Base-by-base conservation (phyloP, 2,329 filamentous ascomycete species). In the Calonectria hongkongensis region DNA sequence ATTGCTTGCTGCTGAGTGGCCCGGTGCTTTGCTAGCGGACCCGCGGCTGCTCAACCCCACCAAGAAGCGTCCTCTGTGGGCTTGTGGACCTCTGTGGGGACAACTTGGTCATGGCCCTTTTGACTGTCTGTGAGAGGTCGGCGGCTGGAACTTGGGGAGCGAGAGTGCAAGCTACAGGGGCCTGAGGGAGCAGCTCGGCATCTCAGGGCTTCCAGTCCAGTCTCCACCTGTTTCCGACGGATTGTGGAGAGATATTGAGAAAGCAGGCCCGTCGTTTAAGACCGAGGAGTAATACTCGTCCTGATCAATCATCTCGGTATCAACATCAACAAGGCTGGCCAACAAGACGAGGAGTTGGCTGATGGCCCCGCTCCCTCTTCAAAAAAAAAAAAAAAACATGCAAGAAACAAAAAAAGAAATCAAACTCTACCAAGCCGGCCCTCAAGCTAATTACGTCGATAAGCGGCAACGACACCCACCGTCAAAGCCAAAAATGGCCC, bases 61-160 rank as follows among this genome's bases (percentile, higher is more conserved):
- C 21, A 47, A 68, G 60, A 69, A 67, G 68, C 70, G 71, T 66
- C 56, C 56, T 66, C 21, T 68, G 76, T 74, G 76, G 74, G 71
- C 68, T 41, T 30, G 36, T 70, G 74, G 78, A 75, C 70, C 63
- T 51, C 70, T 45, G 76, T 75, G 75, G 76, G 21, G 66, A 68
- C 47, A 21, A 33, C 66, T 78, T 79, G 70, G 78, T 80, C 78
- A 80, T 79, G 66, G 51, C 33, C 63, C 76, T 77, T 77, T 79
- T 71, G 56, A 69, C 70, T 45, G 25, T 45, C 18, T 73, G 48
- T 79, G 64, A 80, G 77, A 80, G 78, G 78, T 48, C 47, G 47
- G 39, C 16, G 30, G 27, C 48, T 30, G 56, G 21, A 30, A 36
- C 45, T 66, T 66, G 63, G 4, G 51, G 62, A 28, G 47, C 25